These are phyloP conservation scores for Candida labiduridarum DNA, from an alignment of 1,139 yeast species.

Conservation along the genomic window DNA sequence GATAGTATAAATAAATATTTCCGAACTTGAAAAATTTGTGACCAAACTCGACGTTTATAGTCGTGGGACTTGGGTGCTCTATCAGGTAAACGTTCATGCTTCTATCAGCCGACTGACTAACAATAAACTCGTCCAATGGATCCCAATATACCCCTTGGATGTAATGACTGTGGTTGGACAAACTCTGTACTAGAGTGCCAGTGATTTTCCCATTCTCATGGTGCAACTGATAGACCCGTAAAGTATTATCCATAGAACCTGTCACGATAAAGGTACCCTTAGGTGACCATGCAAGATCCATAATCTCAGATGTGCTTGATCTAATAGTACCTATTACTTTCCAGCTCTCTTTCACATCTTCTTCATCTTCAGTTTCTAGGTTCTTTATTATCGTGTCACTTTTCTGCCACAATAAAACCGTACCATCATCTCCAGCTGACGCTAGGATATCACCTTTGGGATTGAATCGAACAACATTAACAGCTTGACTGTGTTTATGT, in stretches of 20 bases:
- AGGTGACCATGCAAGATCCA: constrained; percentile 93
- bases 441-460: constrained; percentile 71
- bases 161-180: constrained; percentile 80
- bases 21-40: constrained; percentile 28
- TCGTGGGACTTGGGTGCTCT: neutral
- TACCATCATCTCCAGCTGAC: constrained; percentile 94
- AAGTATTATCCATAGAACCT: constrained; percentile 88
- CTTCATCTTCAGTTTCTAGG: constrained; percentile 50
- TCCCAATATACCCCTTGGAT: constrained; percentile 98
- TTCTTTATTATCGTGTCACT: constrained; percentile 57
- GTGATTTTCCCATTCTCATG: constrained; percentile 30
- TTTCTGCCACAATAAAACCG: constrained; percentile 74
- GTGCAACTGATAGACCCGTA: constrained; percentile 57
- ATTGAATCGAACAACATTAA: constrained; percentile 83
- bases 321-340: constrained; percentile 39
- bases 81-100: constrained; percentile 63
- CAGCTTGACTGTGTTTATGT: constrained; percentile 90
- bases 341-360: constrained; percentile 76
- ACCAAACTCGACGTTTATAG: constrained; percentile 9
- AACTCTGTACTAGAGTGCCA: constrained; percentile 63
- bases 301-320: constrained; percentile 72
- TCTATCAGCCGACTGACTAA: constrained; percentile 90
- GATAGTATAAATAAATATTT: constrained; percentile 55
- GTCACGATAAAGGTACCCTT: constrained; percentile 73
- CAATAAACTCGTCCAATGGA: constrained; percentile 72